phyloP scores from a whole-genome alignment of 257 asterid species.

The Przewalskia tangutica region DNA sequence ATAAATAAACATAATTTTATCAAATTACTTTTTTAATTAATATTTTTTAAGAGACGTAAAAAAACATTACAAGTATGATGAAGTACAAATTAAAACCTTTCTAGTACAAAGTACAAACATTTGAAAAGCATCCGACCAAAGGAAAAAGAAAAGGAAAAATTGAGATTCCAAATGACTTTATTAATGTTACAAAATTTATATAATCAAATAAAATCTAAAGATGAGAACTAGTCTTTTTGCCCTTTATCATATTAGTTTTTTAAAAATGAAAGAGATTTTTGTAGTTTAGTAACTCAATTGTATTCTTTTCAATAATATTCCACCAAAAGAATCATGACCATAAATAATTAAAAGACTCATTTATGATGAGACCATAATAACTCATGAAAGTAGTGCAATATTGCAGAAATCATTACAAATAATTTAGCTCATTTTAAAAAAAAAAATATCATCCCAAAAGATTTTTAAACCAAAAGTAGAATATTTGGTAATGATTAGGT shows the following conservation, averaged over 20 bases:
- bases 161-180: background rate
- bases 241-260: background rate
- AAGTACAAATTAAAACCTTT: too few relatives aligned
- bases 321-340: background rate
- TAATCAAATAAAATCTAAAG: background rate
- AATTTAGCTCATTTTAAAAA: background rate
- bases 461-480: background rate
- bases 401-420: background rate
- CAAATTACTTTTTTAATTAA: too few relatives aligned
- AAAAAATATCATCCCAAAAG: background rate
- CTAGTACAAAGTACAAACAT: background rate
- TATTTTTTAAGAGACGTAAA: too few relatives aligned
- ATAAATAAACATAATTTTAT: too few relatives aligned
- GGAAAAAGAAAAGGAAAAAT: too few relatives aligned
- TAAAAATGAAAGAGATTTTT: too few relatives aligned
- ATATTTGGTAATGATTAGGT: background rate
- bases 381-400: background rate
- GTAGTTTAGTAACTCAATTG: background rate
- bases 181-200: too few relatives aligned
- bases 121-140: background rate
- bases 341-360: background rate
- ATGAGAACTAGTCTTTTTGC: background rate
- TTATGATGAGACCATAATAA: too few relatives aligned
- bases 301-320: background rate
- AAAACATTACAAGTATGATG: too few relatives aligned